Conservation (phyloP, 2,329 filamentous ascomycete genomes). For the Pochonia chlamydosporia region DNA sequence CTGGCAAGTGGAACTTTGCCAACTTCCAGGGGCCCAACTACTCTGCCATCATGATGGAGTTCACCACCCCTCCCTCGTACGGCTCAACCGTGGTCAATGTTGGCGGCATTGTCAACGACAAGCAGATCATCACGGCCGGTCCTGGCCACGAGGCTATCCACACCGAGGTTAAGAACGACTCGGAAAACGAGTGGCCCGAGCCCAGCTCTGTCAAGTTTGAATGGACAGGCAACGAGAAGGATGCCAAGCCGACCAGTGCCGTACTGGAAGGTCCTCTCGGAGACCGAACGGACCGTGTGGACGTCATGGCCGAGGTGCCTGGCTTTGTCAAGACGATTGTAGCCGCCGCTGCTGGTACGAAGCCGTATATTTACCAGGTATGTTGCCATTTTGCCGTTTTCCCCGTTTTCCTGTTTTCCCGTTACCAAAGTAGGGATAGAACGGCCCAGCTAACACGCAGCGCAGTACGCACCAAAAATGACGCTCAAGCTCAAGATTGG, state of each 20-base stretch:
- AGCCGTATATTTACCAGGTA: conserved; percentile 97
- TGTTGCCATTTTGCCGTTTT: conserved; percentile 17
- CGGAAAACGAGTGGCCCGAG: conserved; percentile 82
- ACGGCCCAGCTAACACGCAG: neutral
- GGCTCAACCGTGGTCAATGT: conserved; percentile 79
- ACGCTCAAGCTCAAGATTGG: conserved; percentile 80
- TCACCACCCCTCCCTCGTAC: conserved; percentile 88
- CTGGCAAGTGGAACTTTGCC: conserved; percentile 87
- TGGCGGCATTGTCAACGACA: conserved; percentile 75
- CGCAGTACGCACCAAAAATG: conserved; percentile 64
- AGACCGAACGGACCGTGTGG: conserved; percentile 66
- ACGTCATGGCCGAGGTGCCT: conserved; percentile 95
- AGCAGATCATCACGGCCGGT: conserved; percentile 71
- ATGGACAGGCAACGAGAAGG: conserved; percentile 74
- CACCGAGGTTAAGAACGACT: conserved; percentile 62
- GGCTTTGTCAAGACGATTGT: conserved; percentile 94
- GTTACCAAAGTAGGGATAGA: neutral
- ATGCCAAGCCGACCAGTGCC: conserved; percentile 67
- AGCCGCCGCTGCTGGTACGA: conserved; percentile 80
- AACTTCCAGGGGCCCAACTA: conserved; percentile 84
- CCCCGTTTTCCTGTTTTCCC: neutral
- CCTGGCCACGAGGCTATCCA: conserved; percentile 62
- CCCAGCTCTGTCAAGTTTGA: conserved; percentile 68
- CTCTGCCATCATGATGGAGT: conserved; percentile 93
- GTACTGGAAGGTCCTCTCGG: conserved; percentile 64